Percentiles rank a stretch among this genome's conserved stretches.
Evolutionary conservation across 1,284 basidiomycete genomes (phyloP).

Genomic region (Thelephora terrestris): DNA sequence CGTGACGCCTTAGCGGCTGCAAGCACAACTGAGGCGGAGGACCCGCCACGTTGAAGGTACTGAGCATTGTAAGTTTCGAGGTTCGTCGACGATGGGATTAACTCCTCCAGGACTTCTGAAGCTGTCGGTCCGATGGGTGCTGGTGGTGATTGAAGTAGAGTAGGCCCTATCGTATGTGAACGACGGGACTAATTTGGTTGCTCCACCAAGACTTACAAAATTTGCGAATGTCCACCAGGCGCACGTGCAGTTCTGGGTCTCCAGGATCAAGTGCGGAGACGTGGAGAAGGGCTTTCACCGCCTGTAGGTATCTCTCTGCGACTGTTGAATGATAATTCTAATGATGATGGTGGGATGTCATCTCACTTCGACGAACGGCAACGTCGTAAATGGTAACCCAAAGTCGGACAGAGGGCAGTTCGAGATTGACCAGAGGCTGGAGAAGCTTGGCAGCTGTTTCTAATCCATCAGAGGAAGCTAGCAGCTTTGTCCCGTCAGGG

Average conservation of each 20-base stretch:
- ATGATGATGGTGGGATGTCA: background rate
- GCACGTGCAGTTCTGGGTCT: conserved; percentile 62
- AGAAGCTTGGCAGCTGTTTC: conserved; percentile 72
- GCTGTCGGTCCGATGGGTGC: conserved; percentile 36
- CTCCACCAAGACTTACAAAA: conserved; percentile 30
- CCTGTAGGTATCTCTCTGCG: conserved; percentile 75
- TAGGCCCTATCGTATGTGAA: conserved; percentile 26
- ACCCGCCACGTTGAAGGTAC: conserved; percentile 56
- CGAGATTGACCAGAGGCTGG: conserved; percentile 51
- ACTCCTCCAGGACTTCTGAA: conserved; percentile 31
- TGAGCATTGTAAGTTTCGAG: conserved; percentile 64
- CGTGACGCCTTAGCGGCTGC: conserved; percentile 47
- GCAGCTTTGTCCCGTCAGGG: conserved; percentile 67
- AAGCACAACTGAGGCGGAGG: conserved; percentile 43
- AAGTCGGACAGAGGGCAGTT: conserved; percentile 47
- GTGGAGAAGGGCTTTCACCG: conserved; percentile 57
- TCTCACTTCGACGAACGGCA: conserved; percentile 64
- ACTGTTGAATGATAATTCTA: background rate
- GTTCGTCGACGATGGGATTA: conserved; percentile 50
- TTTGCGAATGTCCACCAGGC: conserved; percentile 56
- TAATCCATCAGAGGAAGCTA: conserved; percentile 59
- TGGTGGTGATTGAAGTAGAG: conserved; percentile 30
- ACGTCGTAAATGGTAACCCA: conserved; percentile 81
- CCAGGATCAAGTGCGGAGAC: conserved; percentile 48
- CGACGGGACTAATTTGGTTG: background rate